These are phyloP conservation scores for Staphylotrichum longicolle DNA, from an alignment of 495 filamentous ascomycete genomes.

Conservation along the genomic window DNA sequence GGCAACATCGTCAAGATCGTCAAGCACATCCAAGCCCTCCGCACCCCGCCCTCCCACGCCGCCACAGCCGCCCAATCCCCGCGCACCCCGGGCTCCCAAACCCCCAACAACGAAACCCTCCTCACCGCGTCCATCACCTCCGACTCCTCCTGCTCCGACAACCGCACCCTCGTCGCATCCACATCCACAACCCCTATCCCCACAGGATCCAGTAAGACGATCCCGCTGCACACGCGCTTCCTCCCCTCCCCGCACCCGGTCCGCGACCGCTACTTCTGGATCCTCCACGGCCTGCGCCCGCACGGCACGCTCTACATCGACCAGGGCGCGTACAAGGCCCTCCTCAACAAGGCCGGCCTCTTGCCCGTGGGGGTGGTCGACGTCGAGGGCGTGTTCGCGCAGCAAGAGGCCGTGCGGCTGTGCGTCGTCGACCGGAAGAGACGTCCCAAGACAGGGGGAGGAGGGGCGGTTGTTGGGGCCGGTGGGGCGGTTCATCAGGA, in stretches of 20 bases:
- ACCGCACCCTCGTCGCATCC: conserved; percentile 40
- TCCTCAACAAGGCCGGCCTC: conserved; percentile 79
- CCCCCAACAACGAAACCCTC: background rate
- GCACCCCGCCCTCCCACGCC: conserved; percentile 33
- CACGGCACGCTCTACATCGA: conserved; percentile 93
- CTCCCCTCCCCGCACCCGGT: conserved; percentile 83
- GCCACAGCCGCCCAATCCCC: conserved; percentile 24
- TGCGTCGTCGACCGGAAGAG: conserved; percentile 63
- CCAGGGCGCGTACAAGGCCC: conserved; percentile 74
- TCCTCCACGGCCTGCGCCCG: conserved; percentile 88
- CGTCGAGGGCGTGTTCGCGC: conserved; percentile 80
- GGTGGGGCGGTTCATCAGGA: conserved; percentile 15
- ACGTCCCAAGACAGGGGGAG: conserved; percentile 29
- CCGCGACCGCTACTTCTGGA: conserved; percentile 92
- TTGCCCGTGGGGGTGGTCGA: conserved; percentile 88
- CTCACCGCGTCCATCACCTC: background rate
- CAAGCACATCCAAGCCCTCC: conserved; percentile 66
- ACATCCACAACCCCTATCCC: conserved; percentile 34
- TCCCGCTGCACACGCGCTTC: conserved; percentile 88
- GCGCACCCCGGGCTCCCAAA: conserved; percentile 1
- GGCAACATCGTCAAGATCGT: conserved; percentile 91
- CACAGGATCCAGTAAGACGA: background rate
- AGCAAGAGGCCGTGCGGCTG: conserved; percentile 87
- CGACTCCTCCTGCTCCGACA: conserved; percentile 25
- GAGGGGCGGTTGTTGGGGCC: conserved; percentile 41